Evolutionary conservation across 2,329 filamentous ascomycete species (phyloP), one percentile per base, ranked within the genome.

Genomic region (Grosmannia clavigera): DNA sequence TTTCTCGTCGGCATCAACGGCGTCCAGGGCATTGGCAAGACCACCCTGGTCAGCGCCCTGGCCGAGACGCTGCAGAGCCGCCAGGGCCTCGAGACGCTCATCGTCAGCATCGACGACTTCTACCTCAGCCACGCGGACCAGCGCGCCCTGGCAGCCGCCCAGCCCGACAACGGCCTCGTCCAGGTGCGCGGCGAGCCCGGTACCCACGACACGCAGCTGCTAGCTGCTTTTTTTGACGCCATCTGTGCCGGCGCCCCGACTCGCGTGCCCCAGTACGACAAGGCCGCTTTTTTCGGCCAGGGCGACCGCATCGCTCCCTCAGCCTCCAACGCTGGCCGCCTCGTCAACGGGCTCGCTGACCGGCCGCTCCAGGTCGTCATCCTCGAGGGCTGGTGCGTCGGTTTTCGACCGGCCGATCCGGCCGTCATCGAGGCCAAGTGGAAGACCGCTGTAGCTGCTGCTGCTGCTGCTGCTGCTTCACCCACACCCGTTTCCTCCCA

Each of bases 1-100:
- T 88, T 96, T 72, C 83, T 96, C 70, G 80, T 96, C 64, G 92
- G 91, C 55, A 81, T 97, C 67, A 95, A 95, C 67, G 92, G 92
- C 62, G 84, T 96, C 33, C 92, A 96, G 74, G 92, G 92, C 62
- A 87, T 89, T 46, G 92, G 92, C 66, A 96, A 97, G 76, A 95
- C 92, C 3, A 95, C 92, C 14, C 81, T 96, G 67, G 91, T 92
- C 46, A 79, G 79, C 46, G 78, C 81, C 5, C 80, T 95, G 52
- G 80, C 83, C 65, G 70, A 77, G 25, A 82, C 80, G 16, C 81
- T 92, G 46, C 76, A 80, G 55, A 1, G 22, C 16, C 27, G 33
- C 16, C 27, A n/a, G 11, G 29, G 38, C 25, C 78, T 88, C 29
- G 75, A 79, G 61, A 87, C 86, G 3, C 76, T 88, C 56, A 86